These are phyloP conservation scores for Umbelopsis vinacea DNA, from an alignment of 192 early-diverging fungal species.

Conservation along the genomic window DNA sequence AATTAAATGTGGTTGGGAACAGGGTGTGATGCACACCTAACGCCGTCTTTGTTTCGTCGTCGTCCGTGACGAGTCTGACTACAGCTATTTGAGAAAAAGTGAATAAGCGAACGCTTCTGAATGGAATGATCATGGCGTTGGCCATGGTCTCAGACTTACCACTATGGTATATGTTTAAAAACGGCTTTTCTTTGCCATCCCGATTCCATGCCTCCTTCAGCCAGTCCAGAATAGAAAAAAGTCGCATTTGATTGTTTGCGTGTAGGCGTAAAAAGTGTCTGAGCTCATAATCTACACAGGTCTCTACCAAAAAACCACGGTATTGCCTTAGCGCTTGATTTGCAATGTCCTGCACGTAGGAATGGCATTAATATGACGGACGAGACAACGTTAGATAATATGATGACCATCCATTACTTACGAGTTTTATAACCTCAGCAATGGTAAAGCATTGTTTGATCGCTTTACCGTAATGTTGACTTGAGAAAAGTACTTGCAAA, in stretches of 20 bases:
- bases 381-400: background rate
- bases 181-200: slow-evolving; percentile 28
- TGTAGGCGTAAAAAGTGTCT: slow-evolving; percentile 44
- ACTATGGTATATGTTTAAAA: slow-evolving; percentile 27
- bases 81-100: slow-evolving; percentile 4
- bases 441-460: slow-evolving; percentile 78
- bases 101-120: no score
- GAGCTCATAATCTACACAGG: slow-evolving; percentile 47
- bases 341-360: slow-evolving; percentile 41
- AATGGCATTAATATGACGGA: no score
- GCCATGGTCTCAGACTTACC: slow-evolving; percentile 10
- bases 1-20: slow-evolving; percentile 37
- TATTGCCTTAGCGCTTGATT: slow-evolving; percentile 43
- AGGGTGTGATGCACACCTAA: background rate
- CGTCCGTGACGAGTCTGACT: slow-evolving; percentile 23
- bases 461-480: slow-evolving; percentile 55
- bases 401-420: slow-evolving; percentile 20
- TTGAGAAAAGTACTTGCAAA: slow-evolving; percentile 61
- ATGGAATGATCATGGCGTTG: no score
- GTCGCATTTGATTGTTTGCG: slow-evolving; percentile 28
- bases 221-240: slow-evolving; percentile 39
- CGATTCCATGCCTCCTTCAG: slow-evolving; percentile 42
- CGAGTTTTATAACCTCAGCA: slow-evolving; percentile 62
- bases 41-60: slow-evolving; percentile 9
- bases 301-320: slow-evolving; percentile 45